These are phyloP conservation scores for Cryphonectria nitschkei DNA, from an alignment of 2,329 filamentous ascomycete genomes.

Conservation along the genomic window DNA sequence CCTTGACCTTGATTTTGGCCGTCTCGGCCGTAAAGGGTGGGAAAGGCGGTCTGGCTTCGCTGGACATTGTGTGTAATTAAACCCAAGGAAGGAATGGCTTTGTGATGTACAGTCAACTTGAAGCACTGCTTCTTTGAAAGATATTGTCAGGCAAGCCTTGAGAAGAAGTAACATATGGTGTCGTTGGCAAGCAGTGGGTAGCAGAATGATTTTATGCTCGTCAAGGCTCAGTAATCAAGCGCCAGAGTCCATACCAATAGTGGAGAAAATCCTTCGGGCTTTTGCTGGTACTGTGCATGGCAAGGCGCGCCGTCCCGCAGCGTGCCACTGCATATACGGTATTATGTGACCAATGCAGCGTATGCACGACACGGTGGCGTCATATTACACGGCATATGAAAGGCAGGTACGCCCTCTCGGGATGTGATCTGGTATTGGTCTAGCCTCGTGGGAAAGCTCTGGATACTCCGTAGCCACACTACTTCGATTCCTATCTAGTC, in stretches of 20 bases:
- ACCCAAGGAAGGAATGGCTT: neutral
- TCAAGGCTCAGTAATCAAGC: neutral
- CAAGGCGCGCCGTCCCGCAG: constrained; percentile 4
- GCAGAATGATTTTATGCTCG: neutral
- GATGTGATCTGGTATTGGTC: too few relatives aligned
- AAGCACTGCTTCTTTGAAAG: neutral
- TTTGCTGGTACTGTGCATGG: neutral
- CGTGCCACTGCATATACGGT: neutral
- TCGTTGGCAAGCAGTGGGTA: neutral
- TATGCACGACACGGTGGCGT: neutral
- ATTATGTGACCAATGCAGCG: neutral
- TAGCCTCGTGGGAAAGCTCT: too few relatives aligned
- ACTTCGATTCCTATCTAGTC: too few relatives aligned
- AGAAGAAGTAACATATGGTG: neutral
- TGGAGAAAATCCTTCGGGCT: neutral
- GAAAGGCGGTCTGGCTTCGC: constrained; percentile 46
- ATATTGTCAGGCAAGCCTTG: too few relatives aligned
- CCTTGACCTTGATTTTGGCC: constrained; percentile 78
- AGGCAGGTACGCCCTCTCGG: neutral
- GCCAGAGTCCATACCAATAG: neutral
- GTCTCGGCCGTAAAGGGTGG: constrained; percentile 78
- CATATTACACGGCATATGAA: neutral
- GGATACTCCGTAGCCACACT: too few relatives aligned
- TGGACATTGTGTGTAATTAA: constrained; percentile 29
- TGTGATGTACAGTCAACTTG: neutral